Conservation (phyloP, 805 yeast species). For the Teunomyces cretensis region DNA sequence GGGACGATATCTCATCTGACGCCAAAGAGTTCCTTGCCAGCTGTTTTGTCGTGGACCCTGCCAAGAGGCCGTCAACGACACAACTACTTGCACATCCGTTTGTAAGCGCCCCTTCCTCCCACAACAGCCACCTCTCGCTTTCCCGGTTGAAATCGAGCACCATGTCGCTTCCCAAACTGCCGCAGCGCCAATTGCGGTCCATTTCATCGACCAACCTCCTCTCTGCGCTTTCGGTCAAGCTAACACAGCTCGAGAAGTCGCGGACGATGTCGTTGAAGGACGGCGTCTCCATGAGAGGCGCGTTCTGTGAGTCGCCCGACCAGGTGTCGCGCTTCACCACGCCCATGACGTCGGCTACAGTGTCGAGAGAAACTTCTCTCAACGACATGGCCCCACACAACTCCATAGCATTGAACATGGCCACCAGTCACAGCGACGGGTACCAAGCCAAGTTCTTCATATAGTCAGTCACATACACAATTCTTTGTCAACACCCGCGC, state of each 20-base stretch:
- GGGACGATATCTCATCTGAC: constrained; percentile 49
- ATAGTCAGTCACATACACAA: neutral
- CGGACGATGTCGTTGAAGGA: constrained; percentile 11
- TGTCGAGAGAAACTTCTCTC: constrained; percentile 9
- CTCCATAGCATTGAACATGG: neutral
- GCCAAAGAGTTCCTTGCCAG: constrained; percentile 58
- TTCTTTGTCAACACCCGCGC: neutral
- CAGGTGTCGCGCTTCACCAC: constrained; percentile 25
- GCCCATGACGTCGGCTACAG: constrained; percentile 15
- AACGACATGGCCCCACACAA: neutral
- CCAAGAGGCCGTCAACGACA: constrained; percentile 45
- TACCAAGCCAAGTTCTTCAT: constrained; percentile 1
- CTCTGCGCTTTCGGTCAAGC: constrained; percentile 11
- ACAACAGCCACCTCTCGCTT: constrained; percentile 2
- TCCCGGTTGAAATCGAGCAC: constrained; percentile 7
- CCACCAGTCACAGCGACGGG: constrained; percentile 2
- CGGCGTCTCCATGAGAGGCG: constrained; percentile 21
- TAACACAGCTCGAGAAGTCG: constrained; percentile 14
- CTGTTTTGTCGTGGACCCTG: constrained; percentile 51
- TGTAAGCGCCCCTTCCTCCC: neutral
- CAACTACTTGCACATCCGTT: constrained; percentile 48
- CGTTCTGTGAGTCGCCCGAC: constrained; percentile 27
- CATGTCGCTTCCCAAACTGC: constrained; percentile 1
- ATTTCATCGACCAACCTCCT: constrained; percentile 6
- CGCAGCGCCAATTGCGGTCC: neutral